Conservation (phyloP, 2,329 filamentous ascomycete genomes). For the Didymosphaeria variabile region DNA sequence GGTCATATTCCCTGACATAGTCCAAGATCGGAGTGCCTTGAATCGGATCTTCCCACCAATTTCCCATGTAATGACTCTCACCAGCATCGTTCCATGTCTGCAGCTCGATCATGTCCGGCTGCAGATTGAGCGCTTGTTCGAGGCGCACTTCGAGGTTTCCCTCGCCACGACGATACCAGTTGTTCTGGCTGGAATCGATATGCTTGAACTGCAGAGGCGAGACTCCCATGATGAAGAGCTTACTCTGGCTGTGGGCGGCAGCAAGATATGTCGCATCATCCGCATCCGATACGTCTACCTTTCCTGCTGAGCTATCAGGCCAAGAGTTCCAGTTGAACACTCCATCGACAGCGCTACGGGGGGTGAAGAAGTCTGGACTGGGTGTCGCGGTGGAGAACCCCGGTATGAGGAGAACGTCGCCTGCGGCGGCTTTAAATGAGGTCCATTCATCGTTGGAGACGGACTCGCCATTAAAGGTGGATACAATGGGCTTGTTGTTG, state of each 20-base stretch:
- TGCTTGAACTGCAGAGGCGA: constrained; percentile 54
- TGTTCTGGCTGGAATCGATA: constrained; percentile 38
- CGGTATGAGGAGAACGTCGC: constrained; percentile 42
- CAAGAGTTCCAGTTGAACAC: constrained; percentile 53
- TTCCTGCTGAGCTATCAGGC: constrained; percentile 31
- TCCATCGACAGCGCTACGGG: constrained; percentile 42
- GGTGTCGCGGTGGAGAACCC: constrained; percentile 38
- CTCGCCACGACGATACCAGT: constrained; percentile 52
- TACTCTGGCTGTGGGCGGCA: constrained; percentile 38
- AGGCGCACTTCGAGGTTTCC: constrained; percentile 46
- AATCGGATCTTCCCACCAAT: constrained; percentile 49
- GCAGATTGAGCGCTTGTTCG: constrained; percentile 38
- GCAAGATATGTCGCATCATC: constrained; percentile 42
- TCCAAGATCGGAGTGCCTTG: constrained; percentile 30
- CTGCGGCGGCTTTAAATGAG: constrained; percentile 37
- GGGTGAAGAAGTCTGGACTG: constrained; percentile 31
- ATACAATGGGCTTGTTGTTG: constrained; percentile 41
- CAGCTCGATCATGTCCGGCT: constrained; percentile 52
- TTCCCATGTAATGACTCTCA: constrained; percentile 53
- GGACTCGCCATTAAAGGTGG: constrained; percentile 43
- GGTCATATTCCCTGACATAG: constrained; percentile 45
- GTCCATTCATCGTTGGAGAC: constrained; percentile 28
- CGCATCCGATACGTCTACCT: constrained; percentile 35
- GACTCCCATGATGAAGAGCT: constrained; percentile 52
- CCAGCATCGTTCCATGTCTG: constrained; percentile 55